Conservation (phyloP, 495 filamentous ascomycete genomes). For the Hyaloscypha hepaticicola region DNA sequence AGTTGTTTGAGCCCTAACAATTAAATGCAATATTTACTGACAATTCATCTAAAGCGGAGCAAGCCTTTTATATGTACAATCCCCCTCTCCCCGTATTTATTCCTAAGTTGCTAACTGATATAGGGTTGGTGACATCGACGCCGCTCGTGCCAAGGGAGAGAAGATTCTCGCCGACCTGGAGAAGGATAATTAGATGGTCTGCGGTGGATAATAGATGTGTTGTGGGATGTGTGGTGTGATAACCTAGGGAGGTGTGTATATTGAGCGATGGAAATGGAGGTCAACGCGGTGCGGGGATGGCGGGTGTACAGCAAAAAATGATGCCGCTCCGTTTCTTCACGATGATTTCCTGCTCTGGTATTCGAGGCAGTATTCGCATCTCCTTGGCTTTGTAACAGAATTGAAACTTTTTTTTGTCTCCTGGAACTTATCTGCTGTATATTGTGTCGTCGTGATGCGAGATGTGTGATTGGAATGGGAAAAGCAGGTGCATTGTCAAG, state of each 20-base stretch:
- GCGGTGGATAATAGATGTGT: neutral
- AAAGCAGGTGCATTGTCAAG: no score
- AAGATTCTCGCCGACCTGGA: slow-evolving; percentile 78
- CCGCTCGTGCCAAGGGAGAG: slow-evolving; percentile 94
- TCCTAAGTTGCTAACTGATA: slow-evolving; percentile 9
- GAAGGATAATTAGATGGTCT: no score
- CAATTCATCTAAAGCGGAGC: no score
- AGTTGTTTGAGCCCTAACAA: no score
- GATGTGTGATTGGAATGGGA: neutral
- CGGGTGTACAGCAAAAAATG: neutral
- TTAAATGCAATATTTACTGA: no score
- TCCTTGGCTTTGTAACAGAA: neutral
- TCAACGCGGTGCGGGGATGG: neutral
- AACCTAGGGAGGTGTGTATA: neutral
- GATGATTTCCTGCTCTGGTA: neutral
- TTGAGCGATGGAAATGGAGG: neutral
- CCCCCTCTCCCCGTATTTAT: no score
- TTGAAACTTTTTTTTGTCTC: neutral
- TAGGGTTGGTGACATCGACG: slow-evolving; percentile 95
- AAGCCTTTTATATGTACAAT: slow-evolving; percentile 98
- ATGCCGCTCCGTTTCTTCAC: neutral
- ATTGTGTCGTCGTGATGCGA: neutral
- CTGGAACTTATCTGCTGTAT: neutral
- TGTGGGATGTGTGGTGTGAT: neutral
- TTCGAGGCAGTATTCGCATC: no score